Percentiles rank a stretch among this genome's conserved stretches.
Conservation (phyloP, 345 rosid species). For the Cochlearia excelsa region DNA sequence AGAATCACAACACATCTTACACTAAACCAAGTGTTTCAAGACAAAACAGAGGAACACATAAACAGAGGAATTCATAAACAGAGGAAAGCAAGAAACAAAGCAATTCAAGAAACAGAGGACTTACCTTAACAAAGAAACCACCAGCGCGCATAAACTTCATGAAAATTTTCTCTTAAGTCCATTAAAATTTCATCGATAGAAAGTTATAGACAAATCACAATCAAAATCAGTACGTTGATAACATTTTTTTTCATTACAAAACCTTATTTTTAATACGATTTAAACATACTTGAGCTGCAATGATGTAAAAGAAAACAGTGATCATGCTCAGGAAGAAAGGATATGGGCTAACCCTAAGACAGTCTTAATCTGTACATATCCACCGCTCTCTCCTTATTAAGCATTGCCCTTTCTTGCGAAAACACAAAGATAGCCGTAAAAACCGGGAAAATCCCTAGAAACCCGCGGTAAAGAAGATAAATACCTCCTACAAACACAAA, state of each 20-base stretch:
- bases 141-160: slow-evolving; percentile 78
- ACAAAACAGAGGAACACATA: no score
- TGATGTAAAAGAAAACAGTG: slow-evolving; percentile 75
- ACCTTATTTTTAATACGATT: no score
- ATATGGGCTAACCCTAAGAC: slow-evolving; percentile 58
- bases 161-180: slow-evolving; percentile 83
- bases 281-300: slow-evolving; percentile 78
- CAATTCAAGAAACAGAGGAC: background rate
- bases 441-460: slow-evolving; percentile 98
- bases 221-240: background rate
- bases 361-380: slow-evolving; percentile 92
- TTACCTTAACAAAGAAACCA: background rate
- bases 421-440: slow-evolving; percentile 95
- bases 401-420: slow-evolving; percentile 95
- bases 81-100: background rate
- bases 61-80: slow-evolving; percentile 3
- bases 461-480: slow-evolving; percentile 91
- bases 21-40: no score
- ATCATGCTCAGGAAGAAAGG: slow-evolving; percentile 80
- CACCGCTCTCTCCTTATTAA: slow-evolving; percentile 87
- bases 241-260: background rate
- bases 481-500: slow-evolving; percentile 57
- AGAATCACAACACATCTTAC: no score
- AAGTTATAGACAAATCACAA: slow-evolving; percentile 32
- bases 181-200: slow-evolving; percentile 89